A percentile compares a stretch with the other conserved stretches of the same genome.
Conservation (phyloP, 768 basidiomycete genomes). For the Podaxis sp. region DNA sequence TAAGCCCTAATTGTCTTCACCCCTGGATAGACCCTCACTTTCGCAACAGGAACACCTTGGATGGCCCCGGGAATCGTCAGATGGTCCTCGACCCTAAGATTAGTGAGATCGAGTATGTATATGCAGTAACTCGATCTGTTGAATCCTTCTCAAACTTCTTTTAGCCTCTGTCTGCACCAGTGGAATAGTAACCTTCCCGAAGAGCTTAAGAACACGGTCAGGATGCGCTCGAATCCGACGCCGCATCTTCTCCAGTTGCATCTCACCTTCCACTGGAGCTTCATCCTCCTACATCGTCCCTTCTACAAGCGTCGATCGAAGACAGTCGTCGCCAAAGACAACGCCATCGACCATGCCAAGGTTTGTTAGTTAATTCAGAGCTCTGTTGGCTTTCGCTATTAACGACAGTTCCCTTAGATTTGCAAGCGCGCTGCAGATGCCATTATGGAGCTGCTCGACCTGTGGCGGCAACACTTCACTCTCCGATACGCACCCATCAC, state of each 20-base stretch:
- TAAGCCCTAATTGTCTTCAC: slow-evolving; percentile 23
- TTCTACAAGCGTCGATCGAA: slow-evolving; percentile 42
- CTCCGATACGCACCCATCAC: slow-evolving; percentile 57
- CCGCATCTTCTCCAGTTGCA: slow-evolving; percentile 57
- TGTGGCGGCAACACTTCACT: slow-evolving; percentile 48
- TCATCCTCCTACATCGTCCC: slow-evolving; percentile 58
- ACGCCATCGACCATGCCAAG: slow-evolving; percentile 49
- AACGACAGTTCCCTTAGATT: slow-evolving; percentile 24
- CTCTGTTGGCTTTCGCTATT: background rate
- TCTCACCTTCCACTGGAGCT: slow-evolving; percentile 52
- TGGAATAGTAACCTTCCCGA: slow-evolving; percentile 43
- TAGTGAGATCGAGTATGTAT: slow-evolving; percentile 48
- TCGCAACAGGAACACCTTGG: slow-evolving; percentile 38
- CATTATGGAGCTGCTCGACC: slow-evolving; percentile 47
- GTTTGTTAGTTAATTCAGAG: slow-evolving; percentile 22
- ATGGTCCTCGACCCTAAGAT: slow-evolving; percentile 43
- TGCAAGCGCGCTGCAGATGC: slow-evolving; percentile 52
- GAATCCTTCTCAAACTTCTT: background rate
- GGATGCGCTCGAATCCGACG: slow-evolving; percentile 41
- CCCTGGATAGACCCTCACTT: background rate
- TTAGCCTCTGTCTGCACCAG: slow-evolving; percentile 40
- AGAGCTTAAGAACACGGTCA: slow-evolving; percentile 46
- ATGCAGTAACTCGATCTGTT: background rate
- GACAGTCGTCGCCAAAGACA: slow-evolving; percentile 30
- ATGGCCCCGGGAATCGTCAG: slow-evolving; percentile 28